phyloP scores from a whole-genome alignment of 352 stramenopile species.

The Phytophthora pseudosyringae region DNA sequence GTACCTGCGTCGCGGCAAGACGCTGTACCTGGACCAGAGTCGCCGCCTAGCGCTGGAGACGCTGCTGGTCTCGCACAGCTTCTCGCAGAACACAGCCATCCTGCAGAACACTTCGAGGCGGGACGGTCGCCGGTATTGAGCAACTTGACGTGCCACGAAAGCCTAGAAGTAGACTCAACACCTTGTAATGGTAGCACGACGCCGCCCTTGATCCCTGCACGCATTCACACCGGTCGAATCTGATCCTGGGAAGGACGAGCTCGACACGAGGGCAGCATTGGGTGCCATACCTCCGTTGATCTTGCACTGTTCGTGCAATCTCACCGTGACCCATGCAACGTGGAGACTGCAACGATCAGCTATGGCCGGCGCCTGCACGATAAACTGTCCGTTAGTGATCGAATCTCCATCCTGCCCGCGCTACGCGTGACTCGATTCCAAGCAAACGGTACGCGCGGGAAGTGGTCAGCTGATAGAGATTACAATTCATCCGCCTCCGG shows the following conservation, averaged over 20 bases:
- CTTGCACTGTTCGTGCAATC: slow-evolving; percentile 32
- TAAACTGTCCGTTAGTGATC: slow-evolving; percentile 30
- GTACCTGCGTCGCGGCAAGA: slow-evolving; percentile 80
- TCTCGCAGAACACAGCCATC: slow-evolving; percentile 80
- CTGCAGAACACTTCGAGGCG: slow-evolving; percentile 77
- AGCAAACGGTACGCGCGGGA: slow-evolving; percentile 32
- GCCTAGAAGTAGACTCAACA: slow-evolving; percentile 19
- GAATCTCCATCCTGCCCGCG: slow-evolving; percentile 19
- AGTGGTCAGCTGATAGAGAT: slow-evolving; percentile 16
- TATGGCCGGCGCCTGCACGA: slow-evolving; percentile 21
- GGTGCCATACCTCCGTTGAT: not conserved
- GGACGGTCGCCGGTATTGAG: slow-evolving; percentile 81
- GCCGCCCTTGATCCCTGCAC: slow-evolving; percentile 2
- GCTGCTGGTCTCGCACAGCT: slow-evolving; percentile 77
- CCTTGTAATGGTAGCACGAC: slow-evolving; percentile 20
- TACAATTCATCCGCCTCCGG: not conserved
- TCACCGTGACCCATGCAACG: slow-evolving; percentile 15
- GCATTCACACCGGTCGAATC: slow-evolving; percentile 28
- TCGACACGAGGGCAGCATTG: not conserved
- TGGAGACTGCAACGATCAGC: slow-evolving; percentile 1
- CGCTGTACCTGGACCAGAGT: slow-evolving; percentile 67
- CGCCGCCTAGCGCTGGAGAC: slow-evolving; percentile 66
- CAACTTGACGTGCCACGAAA: slow-evolving; percentile 6
- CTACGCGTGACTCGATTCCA: slow-evolving; percentile 8
- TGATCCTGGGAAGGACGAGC: slow-evolving; percentile 18